Conservation (phyloP, 345 rosid species). For the Eucalyptus curtisii region DNA sequence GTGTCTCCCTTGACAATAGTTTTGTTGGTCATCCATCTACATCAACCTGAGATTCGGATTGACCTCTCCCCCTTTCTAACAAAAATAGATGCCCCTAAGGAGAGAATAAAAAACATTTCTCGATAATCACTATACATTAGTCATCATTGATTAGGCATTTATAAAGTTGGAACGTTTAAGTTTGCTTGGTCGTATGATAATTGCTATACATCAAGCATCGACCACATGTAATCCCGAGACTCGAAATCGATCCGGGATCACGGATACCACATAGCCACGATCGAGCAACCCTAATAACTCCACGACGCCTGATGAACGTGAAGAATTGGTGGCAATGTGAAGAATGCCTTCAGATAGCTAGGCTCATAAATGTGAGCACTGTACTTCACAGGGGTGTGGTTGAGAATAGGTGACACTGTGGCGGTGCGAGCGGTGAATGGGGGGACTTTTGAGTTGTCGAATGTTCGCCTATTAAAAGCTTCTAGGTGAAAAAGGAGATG, state of each 20-base stretch:
- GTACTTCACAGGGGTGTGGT: not conserved
- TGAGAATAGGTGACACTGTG: not conserved
- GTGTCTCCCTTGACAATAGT: not conserved
- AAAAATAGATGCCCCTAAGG: not conserved
- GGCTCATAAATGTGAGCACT: not conserved
- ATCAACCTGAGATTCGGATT: not conserved
- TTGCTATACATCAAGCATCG: not conserved
- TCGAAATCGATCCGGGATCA: not conserved
- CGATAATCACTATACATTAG: not conserved
- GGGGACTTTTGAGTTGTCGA: not conserved
- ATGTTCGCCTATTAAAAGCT: not conserved
- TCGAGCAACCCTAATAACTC: not conserved
- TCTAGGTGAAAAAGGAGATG: not conserved
- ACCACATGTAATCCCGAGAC: not conserved
- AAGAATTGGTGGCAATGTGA: not conserved
- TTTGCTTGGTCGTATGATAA: not conserved
- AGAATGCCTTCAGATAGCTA: not conserved
- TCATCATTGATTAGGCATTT: not conserved
- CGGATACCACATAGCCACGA: not conserved
- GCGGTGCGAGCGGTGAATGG: not conserved
- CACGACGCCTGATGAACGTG: not conserved
- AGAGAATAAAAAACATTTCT: not conserved
- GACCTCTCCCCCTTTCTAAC: not conserved
- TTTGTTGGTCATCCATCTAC: not conserved
- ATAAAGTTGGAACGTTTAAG: not conserved